Percentiles rank a stretch among this genome's conserved stretches.
phyloP scores from a whole-genome alignment of 164 flowering plant genomes.

The Chloranthus sessilifolius region DNA sequence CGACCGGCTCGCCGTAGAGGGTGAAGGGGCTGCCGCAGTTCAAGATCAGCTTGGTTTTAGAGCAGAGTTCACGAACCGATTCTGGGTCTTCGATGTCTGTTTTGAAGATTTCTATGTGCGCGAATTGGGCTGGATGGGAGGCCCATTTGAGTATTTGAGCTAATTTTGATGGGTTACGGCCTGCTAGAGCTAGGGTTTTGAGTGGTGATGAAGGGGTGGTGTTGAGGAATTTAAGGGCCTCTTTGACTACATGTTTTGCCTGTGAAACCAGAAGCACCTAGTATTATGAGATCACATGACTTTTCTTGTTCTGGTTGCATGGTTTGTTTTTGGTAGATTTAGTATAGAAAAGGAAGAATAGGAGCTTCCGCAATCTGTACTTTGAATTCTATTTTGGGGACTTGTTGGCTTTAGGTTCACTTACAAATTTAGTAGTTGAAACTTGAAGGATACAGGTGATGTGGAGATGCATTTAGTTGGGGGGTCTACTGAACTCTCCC shows the following conservation, averaged over 20 bases:
- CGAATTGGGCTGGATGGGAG: slow-evolving; percentile 40
- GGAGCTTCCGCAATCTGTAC: too few species aligned
- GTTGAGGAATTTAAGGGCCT: slow-evolving; percentile 66
- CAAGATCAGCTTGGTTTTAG: slow-evolving; percentile 48
- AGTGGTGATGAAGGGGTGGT: slow-evolving; percentile 52
- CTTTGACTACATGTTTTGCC: slow-evolving; percentile 71
- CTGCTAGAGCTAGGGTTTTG: slow-evolving; percentile 64
- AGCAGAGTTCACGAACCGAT: slow-evolving; percentile 46
- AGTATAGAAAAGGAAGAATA: too few species aligned
- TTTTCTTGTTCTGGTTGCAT: not conserved
- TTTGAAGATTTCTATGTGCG: slow-evolving; percentile 50
- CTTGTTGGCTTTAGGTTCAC: too few species aligned
- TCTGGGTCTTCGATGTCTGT: slow-evolving; percentile 51
- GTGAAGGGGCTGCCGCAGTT: slow-evolving; percentile 86
- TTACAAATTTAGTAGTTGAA: too few species aligned
- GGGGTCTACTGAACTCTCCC: too few species aligned
- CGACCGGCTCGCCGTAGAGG: slow-evolving; percentile 69
- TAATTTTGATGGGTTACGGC: slow-evolving; percentile 41
- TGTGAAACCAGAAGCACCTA: slow-evolving; percentile 89
- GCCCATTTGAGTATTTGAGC: slow-evolving; percentile 62
- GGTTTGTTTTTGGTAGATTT: too few species aligned
- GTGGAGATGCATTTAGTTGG: too few species aligned
- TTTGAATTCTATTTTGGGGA: too few species aligned
- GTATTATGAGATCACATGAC: slow-evolving; percentile 47
- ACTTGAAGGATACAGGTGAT: too few species aligned